phyloP scores from a whole-genome alignment of 2,329 filamentous ascomycete genomes.

The Epichloe scottii region DNA sequence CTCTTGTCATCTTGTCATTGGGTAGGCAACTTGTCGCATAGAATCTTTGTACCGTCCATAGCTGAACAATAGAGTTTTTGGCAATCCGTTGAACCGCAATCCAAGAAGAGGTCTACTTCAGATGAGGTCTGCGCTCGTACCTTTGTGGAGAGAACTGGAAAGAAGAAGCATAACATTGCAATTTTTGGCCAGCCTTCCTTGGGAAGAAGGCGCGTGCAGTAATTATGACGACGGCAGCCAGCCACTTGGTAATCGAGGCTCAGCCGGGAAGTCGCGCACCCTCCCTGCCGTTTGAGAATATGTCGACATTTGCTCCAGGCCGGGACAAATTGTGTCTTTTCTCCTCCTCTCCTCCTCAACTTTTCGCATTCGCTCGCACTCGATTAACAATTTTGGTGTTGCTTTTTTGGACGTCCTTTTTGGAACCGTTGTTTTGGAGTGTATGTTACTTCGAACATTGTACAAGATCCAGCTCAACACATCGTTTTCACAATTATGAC shows the following conservation, averaged over 20 bases:
- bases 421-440: slow-evolving; percentile 13
- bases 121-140: too few species aligned
- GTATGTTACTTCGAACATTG: slow-evolving; percentile 9
- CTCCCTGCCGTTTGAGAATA: background rate
- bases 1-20: too few species aligned
- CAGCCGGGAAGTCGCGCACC: background rate
- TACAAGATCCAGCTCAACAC: background rate
- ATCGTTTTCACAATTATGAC: background rate
- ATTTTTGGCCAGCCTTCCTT: background rate
- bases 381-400: background rate
- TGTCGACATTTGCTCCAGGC: background rate
- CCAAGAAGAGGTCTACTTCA: too few species aligned
- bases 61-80: background rate
- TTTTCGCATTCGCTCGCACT: slow-evolving; percentile 1
- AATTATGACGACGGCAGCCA: background rate
- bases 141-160: background rate
- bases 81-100: background rate
- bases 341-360: background rate
- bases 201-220: background rate
- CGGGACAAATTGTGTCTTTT: background rate
- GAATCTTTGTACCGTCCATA: background rate
- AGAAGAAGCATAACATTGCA: background rate
- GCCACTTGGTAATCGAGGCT: background rate
- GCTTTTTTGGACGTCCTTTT: slow-evolving; percentile 5
- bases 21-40: background rate